phyloP scores from a whole-genome alignment of 73 alveolate species.

The Urostyla sp. region DNA sequence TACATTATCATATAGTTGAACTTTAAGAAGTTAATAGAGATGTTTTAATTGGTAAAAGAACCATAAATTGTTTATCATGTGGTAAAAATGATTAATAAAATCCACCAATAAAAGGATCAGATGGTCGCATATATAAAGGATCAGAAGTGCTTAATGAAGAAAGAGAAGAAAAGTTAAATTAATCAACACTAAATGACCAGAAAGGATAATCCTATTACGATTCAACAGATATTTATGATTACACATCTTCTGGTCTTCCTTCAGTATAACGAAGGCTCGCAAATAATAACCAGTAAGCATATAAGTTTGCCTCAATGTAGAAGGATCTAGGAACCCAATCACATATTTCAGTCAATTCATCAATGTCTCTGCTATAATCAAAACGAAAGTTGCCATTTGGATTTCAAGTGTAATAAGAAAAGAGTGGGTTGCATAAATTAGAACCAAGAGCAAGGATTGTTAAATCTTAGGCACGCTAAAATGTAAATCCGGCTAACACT shows the following conservation, averaged over 20 bases:
- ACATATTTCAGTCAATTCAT: not conserved
- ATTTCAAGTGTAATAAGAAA: constrained; percentile 44
- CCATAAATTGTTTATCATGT: constrained; percentile 45
- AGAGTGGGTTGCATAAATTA: constrained; percentile 34
- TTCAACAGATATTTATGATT: not conserved
- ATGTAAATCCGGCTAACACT: too few species aligned
- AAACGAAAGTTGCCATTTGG: constrained; percentile 54
- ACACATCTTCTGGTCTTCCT: not conserved
- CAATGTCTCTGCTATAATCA: not conserved
- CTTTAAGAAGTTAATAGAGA: constrained; percentile 54
- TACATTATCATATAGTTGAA: constrained; percentile 38
- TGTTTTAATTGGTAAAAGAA: constrained; percentile 55
- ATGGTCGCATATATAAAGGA: constrained; percentile 44
- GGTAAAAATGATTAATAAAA: constrained; percentile 58
- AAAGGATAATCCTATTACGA: not conserved
- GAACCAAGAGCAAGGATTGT: not conserved
- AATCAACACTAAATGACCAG: not conserved
- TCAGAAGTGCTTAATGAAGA: not conserved
- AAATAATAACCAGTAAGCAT: not conserved
- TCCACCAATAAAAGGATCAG: constrained; percentile 45
- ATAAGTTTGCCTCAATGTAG: too few species aligned
- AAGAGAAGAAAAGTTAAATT: not conserved
- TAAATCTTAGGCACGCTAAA: too few species aligned
- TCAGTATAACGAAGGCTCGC: not conserved
- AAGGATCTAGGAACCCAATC: not conserved